Percentiles rank a stretch among this genome's conserved stretches.
These are phyloP conservation scores for Phaeophleospora eucalypticola DNA, from an alignment of 2,329 filamentous ascomycete genomes.

Conservation along the genomic window DNA sequence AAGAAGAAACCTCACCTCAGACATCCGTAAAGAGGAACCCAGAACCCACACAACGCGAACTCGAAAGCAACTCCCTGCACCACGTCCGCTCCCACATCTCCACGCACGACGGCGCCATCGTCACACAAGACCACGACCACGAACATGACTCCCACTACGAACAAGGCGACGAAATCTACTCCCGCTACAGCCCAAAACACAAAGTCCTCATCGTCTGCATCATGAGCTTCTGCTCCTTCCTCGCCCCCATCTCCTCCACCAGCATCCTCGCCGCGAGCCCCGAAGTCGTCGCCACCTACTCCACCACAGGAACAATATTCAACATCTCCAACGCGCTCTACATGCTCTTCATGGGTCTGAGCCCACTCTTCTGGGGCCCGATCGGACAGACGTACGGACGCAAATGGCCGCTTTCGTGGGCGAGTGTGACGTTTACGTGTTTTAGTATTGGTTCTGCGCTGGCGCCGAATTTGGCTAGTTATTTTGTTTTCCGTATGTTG, in stretches of 20 bases:
- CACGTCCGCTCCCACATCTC: constrained; percentile 29
- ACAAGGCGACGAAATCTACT: constrained; percentile 56
- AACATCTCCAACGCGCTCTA: constrained; percentile 74
- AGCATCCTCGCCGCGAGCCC: constrained; percentile 69
- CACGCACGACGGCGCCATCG: constrained; percentile 27
- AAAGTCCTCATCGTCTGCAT: constrained; percentile 66
- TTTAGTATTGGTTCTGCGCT: constrained; percentile 71
- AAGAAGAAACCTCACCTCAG: constrained; percentile 5
- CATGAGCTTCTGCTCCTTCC: constrained; percentile 69
- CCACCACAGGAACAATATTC: constrained; percentile 64
- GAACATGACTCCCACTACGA: constrained; percentile 36
- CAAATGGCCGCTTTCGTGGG: constrained; percentile 51
- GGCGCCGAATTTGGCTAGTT: constrained; percentile 65
- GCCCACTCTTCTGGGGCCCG: constrained; percentile 68
- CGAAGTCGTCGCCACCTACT: constrained; percentile 56
- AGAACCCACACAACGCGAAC: constrained; percentile 7
- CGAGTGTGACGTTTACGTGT: constrained; percentile 60
- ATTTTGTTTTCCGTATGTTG: constrained; percentile 70
- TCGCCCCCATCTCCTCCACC: constrained; percentile 71
- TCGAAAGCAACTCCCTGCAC: constrained; percentile 22
- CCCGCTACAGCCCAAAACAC: constrained; percentile 56
- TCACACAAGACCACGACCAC: constrained; percentile 18
- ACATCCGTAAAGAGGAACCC: constrained; percentile 6
- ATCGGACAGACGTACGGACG: constrained; percentile 51
- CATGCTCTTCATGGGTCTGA: constrained; percentile 68